phyloP scores from a whole-genome alignment of 768 basidiomycete species.

The Pulveroboletus frians region DNA sequence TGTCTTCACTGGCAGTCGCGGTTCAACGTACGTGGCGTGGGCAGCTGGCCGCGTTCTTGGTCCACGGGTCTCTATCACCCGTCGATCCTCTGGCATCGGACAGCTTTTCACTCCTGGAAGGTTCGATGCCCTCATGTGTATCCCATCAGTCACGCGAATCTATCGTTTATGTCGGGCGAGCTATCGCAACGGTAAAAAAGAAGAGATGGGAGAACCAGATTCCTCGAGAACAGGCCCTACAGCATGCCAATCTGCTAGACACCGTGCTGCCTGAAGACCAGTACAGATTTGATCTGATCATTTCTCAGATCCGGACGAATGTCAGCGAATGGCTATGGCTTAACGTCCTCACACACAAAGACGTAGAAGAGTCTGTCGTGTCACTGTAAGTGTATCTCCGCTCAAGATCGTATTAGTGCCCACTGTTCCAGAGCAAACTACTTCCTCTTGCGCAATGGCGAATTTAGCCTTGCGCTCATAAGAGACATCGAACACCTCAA shows the following conservation, averaged over 20 bases:
- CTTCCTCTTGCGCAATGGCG: constrained; percentile 84
- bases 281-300: constrained; percentile 68
- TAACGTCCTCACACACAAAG: constrained; percentile 77
- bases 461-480: constrained; percentile 79
- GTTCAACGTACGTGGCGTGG: constrained; percentile 82
- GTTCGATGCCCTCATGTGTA: constrained; percentile 71
- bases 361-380: constrained; percentile 80
- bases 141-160: constrained; percentile 70
- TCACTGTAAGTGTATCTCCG: constrained; percentile 56
- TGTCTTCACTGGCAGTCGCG: constrained; percentile 62
- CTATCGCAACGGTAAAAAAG: constrained; percentile 76
- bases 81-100: constrained; percentile 65
- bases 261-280: constrained; percentile 69
- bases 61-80: constrained; percentile 65
- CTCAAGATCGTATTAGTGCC: constrained; percentile 3
- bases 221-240: constrained; percentile 58
- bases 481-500: constrained; percentile 84
- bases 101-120: constrained; percentile 53
- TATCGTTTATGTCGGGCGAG: constrained; percentile 82
- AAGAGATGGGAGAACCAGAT: constrained; percentile 77
- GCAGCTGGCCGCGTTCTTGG: constrained; percentile 75
- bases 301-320: constrained; percentile 70
- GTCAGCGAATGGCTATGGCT: constrained; percentile 94
- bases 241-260: constrained; percentile 62
- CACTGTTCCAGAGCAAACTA: constrained; percentile 65